Conservation (phyloP, 2,329 filamentous ascomycete genomes). For the Teratosphaeria gauchensis region DNA sequence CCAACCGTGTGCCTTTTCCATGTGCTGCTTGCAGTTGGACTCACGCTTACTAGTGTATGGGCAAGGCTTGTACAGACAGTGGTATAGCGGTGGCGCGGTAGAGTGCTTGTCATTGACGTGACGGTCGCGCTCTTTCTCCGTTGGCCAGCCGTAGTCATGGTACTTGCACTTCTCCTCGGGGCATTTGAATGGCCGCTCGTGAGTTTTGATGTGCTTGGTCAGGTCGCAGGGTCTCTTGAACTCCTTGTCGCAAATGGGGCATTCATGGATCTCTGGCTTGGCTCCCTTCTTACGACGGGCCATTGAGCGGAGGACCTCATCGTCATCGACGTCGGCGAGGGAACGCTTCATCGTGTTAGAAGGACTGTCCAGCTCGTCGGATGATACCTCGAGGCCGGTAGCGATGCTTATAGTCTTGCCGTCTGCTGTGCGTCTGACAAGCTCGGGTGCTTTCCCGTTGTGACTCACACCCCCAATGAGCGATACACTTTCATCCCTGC, state of each 20-base stretch:
- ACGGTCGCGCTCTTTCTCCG: constrained; percentile 92
- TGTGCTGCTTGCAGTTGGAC: constrained; percentile 96
- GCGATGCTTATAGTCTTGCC: constrained; percentile 71
- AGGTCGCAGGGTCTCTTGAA: constrained; percentile 97
- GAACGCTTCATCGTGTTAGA: constrained; percentile 41
- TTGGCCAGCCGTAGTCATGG: constrained; percentile 82
- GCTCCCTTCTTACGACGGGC: constrained; percentile 91
- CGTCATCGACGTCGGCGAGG: constrained; percentile 52
- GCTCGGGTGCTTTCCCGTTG: constrained; percentile 73
- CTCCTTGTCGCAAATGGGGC: constrained; percentile 79
- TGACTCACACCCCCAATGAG: constrained; percentile 72
- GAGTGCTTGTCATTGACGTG: constrained; percentile 97
- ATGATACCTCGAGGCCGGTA: constrained; percentile 29
- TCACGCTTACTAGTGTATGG: constrained; percentile 91
- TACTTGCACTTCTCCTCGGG: constrained; percentile 76
- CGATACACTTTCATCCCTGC: constrained; percentile 61
- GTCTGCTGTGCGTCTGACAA: constrained; percentile 65
- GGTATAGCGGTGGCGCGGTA: constrained; percentile 64
- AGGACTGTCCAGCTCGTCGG: constrained; percentile 50
- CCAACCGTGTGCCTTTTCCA: constrained; percentile 94
- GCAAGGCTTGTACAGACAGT: constrained; percentile 75
- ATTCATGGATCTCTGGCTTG: constrained; percentile 28
- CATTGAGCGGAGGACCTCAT: constrained; percentile 83
- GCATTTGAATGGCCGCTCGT: constrained; percentile 95
- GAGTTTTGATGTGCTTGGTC: constrained; percentile 97